Conservation (phyloP, 2,329 filamentous ascomycete species). For the Raffaelea albimanens region DNA sequence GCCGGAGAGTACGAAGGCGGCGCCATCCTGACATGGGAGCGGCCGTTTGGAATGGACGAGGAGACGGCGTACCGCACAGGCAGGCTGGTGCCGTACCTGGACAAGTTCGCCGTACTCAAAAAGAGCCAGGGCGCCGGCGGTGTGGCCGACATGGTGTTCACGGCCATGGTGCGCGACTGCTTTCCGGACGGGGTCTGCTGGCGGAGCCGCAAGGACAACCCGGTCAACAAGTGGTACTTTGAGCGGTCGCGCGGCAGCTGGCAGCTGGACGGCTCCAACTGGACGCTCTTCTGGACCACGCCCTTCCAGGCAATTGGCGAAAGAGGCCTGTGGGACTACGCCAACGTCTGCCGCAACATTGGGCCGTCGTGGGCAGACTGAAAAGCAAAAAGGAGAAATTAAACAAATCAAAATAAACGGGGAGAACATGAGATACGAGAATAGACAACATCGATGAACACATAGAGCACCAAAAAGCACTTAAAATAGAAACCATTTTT, state of each 20-base stretch:
- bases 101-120: constrained; percentile 93
- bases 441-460: too few relatives aligned
- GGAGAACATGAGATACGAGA: too few relatives aligned
- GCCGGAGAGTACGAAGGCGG: constrained; percentile 95
- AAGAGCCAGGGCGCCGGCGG: constrained; percentile 82
- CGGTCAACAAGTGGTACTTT: constrained; percentile 99
- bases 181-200: constrained; percentile 87
- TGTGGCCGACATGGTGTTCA: constrained; percentile 93
- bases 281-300: constrained; percentile 99
- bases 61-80: constrained; percentile 43
- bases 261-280: constrained; percentile 73
- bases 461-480: too few relatives aligned
- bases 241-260: constrained; percentile 76
- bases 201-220: constrained; percentile 82
- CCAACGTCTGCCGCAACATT: constrained; percentile 60
- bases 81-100: constrained; percentile 80
- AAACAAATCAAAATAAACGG: too few relatives aligned
- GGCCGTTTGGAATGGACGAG: constrained; percentile 45
- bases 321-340: constrained; percentile 56
- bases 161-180: constrained; percentile 83
- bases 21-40: constrained; percentile 91
- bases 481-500: too few relatives aligned
- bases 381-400: too few relatives aligned
- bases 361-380: constrained; percentile 54
- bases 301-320: constrained; percentile 48